Base-by-base conservation (phyloP, 2,329 filamentous ascomycete species). In the Fusarium subtropicale region DNA sequence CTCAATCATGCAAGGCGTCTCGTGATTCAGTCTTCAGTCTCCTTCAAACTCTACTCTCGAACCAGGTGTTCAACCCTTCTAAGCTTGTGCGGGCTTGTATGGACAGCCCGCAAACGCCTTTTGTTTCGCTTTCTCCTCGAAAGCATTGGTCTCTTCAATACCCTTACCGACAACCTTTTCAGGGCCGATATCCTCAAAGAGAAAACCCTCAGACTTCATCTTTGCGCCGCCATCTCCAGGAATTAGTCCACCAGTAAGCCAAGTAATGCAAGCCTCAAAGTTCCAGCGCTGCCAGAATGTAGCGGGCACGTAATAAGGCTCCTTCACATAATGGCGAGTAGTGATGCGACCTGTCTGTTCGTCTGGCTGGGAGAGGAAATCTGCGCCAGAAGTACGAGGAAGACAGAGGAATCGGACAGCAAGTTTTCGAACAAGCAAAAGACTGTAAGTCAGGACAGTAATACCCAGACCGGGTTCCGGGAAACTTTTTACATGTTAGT, bases 271-370 rank as follows among this genome's bases (percentile, higher is more conserved):
- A 0, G 84, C 88, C 62, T 77, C 76, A 0, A 84, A 89, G 3
- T 87, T 87, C 88, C 86, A 93, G 61, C 87, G 86, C 72, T 84
- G 87, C 87, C 84, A 87, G 41, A 86, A 76, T 0, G 86, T 90
- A 30, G 83, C 83, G 64, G 85, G 83, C 26, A 87, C 82, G 77
- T 92, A 92, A 78, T 87, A 92, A 4, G 91, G 91, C 47, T 88
- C 85, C 13, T 87, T 86, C 28, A 89, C 83, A 78, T 88, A 92
- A 38, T 81, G 69, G 1, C 80, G 71, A 76, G 72, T 76, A 55
- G 84, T 81, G 66, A 88, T 83, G 5, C 86, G 84, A 1, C 86
- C 86, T 0, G 86, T 85, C 31, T 83, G 78, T 12, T 82, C 79
- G 65, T 91, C 85, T 1, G 85, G 80, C 1, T 86, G 80, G 3